Conservation (phyloP, 169 alveolate species). For the Plasmodium vinckei region DNA sequence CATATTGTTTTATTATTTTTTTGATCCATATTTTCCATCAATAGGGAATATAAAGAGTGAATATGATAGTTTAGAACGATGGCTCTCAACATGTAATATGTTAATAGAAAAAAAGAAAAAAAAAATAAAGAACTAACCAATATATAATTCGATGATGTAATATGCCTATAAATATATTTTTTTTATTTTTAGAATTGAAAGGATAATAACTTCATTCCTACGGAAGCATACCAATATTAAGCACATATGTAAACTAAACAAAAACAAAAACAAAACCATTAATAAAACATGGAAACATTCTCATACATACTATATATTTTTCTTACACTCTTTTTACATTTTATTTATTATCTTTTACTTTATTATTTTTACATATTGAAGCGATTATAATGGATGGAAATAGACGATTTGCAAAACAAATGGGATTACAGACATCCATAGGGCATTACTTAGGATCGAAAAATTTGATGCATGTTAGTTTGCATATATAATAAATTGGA, state of each 20-base stretch:
- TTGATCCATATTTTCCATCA: too few relatives aligned
- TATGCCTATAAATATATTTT: not conserved
- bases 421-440: conserved; percentile 75
- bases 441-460: conserved; percentile 85
- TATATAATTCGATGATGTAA: not conserved
- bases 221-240: conserved; percentile 40
- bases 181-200: conserved; percentile 52
- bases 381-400: conserved; percentile 95
- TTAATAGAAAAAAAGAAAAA: not conserved
- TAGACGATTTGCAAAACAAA: conserved; percentile 88
- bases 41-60: too few relatives aligned
- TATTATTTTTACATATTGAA: conserved; percentile 70
- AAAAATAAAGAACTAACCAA: not conserved
- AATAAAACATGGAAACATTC: not conserved
- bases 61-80: not conserved
- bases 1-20: too few relatives aligned
- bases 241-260: conserved; percentile 70
- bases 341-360: not conserved
- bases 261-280: conserved; percentile 28
- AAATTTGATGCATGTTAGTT: conserved; percentile 73
- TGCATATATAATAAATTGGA: not conserved
- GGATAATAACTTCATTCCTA: conserved; percentile 46
- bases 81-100: conserved; percentile 19
- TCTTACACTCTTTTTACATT: not conserved
- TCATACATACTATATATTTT: not conserved